Conservation (phyloP, 257 asterid genomes). For the Avicennia marina region DNA sequence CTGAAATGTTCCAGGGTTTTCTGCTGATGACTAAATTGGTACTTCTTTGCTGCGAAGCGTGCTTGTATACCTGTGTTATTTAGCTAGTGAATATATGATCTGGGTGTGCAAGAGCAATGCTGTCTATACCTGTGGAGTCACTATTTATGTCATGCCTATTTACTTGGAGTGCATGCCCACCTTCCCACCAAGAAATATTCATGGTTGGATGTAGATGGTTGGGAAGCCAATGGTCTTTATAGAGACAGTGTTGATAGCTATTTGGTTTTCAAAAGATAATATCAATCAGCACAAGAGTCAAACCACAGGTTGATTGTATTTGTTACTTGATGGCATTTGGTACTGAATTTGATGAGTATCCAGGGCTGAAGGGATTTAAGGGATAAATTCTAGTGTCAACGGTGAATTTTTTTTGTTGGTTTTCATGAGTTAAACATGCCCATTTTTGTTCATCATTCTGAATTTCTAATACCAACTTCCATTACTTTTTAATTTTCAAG, state of each 20-base stretch:
- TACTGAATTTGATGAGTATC: no score
- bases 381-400: no score
- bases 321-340: not conserved
- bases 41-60: not conserved
- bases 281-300: no score
- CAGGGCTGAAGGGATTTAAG: no score
- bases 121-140: no score
- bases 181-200: not conserved
- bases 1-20: not conserved
- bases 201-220: not conserved
- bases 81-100: not conserved
- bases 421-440: not conserved
- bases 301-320: not conserved
- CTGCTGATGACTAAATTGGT: not conserved
- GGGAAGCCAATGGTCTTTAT: not conserved
- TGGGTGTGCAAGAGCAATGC: not conserved
- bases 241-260: not conserved
- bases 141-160: not conserved
- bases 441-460: not conserved
- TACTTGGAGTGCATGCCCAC: not conserved
- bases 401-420: no score
- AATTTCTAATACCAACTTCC: not conserved
- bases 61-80: not conserved
- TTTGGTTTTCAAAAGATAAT: no score
- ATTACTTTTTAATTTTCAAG: no score